A percentile compares a stretch with the other conserved stretches of the same genome.
Evolutionary conservation across 805 yeast species (phyloP).

Genomic region (Candida patagonica): DNA sequence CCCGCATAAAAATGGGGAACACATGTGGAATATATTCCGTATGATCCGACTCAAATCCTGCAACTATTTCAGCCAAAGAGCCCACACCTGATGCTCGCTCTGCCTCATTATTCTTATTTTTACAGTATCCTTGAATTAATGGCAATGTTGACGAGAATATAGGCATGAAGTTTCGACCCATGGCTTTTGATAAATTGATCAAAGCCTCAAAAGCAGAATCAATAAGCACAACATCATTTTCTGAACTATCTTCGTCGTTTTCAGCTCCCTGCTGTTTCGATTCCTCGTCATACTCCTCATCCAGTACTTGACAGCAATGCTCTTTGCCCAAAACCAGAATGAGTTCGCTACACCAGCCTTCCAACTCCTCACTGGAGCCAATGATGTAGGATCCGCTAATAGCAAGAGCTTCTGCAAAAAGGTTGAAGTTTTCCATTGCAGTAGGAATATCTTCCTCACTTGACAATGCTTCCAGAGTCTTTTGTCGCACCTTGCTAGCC

Average conservation of each 20-base stretch:
- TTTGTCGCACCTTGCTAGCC: constrained; percentile 55
- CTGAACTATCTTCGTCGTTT: constrained; percentile 37
- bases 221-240: constrained; percentile 57
- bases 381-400: constrained; percentile 64
- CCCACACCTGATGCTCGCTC: constrained; percentile 84
- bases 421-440: constrained; percentile 72
- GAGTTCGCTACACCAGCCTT: constrained; percentile 59
- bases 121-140: constrained; percentile 45
- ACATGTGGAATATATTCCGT: constrained; percentile 65
- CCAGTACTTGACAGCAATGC: constrained; percentile 76
- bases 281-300: constrained; percentile 50
- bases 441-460: constrained; percentile 80
- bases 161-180: constrained; percentile 68
- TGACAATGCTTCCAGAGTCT: constrained; percentile 51
- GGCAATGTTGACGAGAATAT: constrained; percentile 67
- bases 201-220: constrained; percentile 84
- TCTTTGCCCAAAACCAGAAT: constrained; percentile 68
- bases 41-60: constrained; percentile 51
- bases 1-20: constrained; percentile 50
- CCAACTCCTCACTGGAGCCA: constrained; percentile 47
- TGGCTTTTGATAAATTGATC: constrained; percentile 63
- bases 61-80: constrained; percentile 80
- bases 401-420: constrained; percentile 56
- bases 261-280: constrained; percentile 39
- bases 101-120: constrained; percentile 47